Conservation (phyloP, 1,139 yeast genomes). For the Hyphopichia wangnamkhiaoensis region DNA sequence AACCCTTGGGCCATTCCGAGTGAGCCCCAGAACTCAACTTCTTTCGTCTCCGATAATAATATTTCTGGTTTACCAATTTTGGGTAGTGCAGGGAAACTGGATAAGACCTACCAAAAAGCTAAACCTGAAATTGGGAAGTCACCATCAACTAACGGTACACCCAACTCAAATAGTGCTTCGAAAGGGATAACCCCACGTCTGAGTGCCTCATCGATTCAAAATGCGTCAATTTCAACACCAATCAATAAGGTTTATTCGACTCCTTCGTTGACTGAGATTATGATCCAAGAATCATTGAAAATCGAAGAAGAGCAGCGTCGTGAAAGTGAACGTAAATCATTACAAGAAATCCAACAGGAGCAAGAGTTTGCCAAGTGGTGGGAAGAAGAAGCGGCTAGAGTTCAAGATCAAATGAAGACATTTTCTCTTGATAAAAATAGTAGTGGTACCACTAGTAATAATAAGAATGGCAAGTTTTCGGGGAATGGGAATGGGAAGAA, state of each 20-base stretch:
- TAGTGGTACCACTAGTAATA: no score
- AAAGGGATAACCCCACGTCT: conserved; percentile 1
- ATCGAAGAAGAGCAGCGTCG: conserved; percentile 35
- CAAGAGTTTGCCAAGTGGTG: conserved; percentile 84
- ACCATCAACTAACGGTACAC: no score
- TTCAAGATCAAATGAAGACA: conserved; percentile 49
- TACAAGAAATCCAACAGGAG: conserved; percentile 74
- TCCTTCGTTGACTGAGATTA: conserved; percentile 37
- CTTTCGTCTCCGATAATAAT: not conserved
- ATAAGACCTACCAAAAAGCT: not conserved
- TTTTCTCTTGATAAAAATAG: conserved; percentile 1
- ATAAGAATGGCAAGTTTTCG: no score
- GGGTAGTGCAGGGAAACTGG: not conserved
- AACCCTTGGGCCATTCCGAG: no score
- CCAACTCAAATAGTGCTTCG: no score
- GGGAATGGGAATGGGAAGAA: no score
- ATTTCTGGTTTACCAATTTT: not conserved
- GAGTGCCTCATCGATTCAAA: conserved; percentile 3
- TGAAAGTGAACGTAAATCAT: conserved; percentile 37
- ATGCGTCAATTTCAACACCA: not conserved
- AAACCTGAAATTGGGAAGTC: no score
- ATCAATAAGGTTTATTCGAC: conserved; percentile 4
- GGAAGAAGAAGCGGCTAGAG: conserved; percentile 66
- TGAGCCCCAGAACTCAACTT: no score
- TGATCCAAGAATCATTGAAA: conserved; percentile 50